Evolutionary conservation across 805 yeast genomes (phyloP), one percentile per base, ranked within the genome.

Genomic region (Wickerhamomyces bovis): DNA sequence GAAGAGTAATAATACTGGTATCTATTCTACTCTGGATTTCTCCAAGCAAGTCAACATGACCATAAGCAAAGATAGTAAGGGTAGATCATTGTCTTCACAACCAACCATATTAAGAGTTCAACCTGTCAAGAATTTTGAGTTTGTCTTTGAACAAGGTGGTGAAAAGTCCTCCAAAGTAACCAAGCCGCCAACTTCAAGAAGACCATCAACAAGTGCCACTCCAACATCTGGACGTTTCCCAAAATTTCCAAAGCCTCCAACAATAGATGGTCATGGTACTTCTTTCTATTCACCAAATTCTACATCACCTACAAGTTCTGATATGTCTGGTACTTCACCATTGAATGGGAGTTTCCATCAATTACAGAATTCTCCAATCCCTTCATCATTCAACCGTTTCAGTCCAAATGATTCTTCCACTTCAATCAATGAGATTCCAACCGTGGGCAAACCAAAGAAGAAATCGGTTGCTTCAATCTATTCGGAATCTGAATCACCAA

Each of bases 1-100:
- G 18, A 36, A 36, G 25, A 36, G 19, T 20, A 36, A 36, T 10
- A 36, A 36, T 10, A 23, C 18, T 44, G 21, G 45, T 39, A 5
- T 54, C 19, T 58, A 53, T 30, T 52, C 52, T n/a, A 60, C 64
- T 10, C 38, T 60, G 25, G 61, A 60, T 35, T 58, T 60, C 42
- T 57, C 62, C 3, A 57, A 55, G 41, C 41, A 44, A 20, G 23
- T 20, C 2, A 36, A 36, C 12, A 20, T 36, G 39, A 20, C 23
- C 25, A 19, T 36, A 7, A 19, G 8, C 6, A 36, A 20, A 20
- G 39, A 36, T 20, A 31, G 19, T 13, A 13, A 28, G 38, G 25
- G 23, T 30, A 23, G 19, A n/a, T 20, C 38, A 22, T 19, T 41
- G 3, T 13, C 39, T 12, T 20, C 39, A 19, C 39, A 36, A 36